Evolutionary conservation across 2,329 filamentous ascomycete genomes (phyloP), one percentile per base, ranked within the genome.

Genomic region (Fonsecaea pedrosoi): DNA sequence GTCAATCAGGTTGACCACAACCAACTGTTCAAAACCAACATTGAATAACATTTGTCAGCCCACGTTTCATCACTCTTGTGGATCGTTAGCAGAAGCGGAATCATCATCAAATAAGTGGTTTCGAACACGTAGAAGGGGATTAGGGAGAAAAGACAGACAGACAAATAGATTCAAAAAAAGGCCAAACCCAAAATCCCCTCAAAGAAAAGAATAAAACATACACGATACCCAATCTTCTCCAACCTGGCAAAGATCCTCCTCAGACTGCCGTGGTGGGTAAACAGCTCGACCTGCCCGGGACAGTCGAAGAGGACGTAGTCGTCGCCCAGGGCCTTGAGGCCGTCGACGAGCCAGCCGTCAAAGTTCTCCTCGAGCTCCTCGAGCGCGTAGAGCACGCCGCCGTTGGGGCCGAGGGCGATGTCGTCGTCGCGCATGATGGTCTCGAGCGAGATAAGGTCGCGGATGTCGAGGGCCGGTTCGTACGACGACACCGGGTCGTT

Each of bases 281-380:
- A 98, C 5, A 99, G 86, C 80, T 99, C 95, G 57, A 98, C 94
- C 78, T 99, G 95, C 0, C 95, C 95, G 0, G 95, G 95, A 72
- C 95, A 98, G 81, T 99, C 95, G 71, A 99, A 97, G 10, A 99
- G 80, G 64, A 99, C 82, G 75, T 98, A 99, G 73, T 98, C 94
- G 71, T 97, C 92, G 76, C 86, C 90, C 48, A 97, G 83, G 74
- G 90, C 86, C 72, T 90, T 91, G 72, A 99, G 78, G 2, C 91
- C 90, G 60, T 92, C 85, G 75, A 94, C 91, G 13, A 99, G 81
- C 93, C 94, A 99, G 71, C 96, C 45, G 71, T 96, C 93, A 70
- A 94, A 88, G 77, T 98, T 98, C 74, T 94, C 86, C 76, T 99
- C 95, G 50, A 99, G 83, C 80, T 98, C 94, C 77, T 99, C 95